Conservation (phyloP, 2,329 filamentous ascomycete genomes). For the Aspergillus piperis region DNA sequence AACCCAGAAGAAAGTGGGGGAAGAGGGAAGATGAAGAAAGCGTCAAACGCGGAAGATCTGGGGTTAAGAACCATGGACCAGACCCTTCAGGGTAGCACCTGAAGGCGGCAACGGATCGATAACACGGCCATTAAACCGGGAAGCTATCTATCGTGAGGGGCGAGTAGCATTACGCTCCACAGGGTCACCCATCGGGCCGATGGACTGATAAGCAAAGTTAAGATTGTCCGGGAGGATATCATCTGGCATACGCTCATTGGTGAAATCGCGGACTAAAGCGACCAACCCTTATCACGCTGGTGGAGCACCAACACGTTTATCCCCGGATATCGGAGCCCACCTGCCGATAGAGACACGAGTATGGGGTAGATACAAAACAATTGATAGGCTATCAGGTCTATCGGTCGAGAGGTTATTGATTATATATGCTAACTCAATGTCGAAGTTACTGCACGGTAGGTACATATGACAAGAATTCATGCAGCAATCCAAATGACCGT, state of each 20-base stretch:
- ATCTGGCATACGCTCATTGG: not conserved
- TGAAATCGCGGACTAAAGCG: not conserved
- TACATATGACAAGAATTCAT: too few relatives aligned
- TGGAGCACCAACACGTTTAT: not conserved
- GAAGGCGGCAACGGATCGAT: not conserved
- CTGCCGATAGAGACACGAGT: not conserved
- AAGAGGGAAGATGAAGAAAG: too few relatives aligned
- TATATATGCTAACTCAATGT: not conserved
- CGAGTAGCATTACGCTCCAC: too few relatives aligned
- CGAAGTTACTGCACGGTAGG: not conserved
- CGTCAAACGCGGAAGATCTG: not conserved
- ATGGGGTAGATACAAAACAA: not conserved
- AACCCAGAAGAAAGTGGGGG: not conserved
- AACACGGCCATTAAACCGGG: slow-evolving; percentile 2
- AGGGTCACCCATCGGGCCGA: slow-evolving; percentile 11
- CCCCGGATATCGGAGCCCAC: slow-evolving; percentile 8
- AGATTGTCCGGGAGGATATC: not conserved
- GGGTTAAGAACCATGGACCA: slow-evolving; percentile 1
- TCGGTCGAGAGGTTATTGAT: not conserved
- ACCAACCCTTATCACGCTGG: not conserved
- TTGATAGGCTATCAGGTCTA: not conserved
- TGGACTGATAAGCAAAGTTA: slow-evolving; percentile 8
- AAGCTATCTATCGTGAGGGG: too few relatives aligned
- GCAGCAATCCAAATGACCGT: not conserved
- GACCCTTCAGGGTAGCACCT: not conserved